Percentiles rank a stretch among this genome's conserved stretches.
These are phyloP conservation scores for Marsdenia floribunda DNA, from an alignment of 257 asterid genomes.

Conservation along the genomic window DNA sequence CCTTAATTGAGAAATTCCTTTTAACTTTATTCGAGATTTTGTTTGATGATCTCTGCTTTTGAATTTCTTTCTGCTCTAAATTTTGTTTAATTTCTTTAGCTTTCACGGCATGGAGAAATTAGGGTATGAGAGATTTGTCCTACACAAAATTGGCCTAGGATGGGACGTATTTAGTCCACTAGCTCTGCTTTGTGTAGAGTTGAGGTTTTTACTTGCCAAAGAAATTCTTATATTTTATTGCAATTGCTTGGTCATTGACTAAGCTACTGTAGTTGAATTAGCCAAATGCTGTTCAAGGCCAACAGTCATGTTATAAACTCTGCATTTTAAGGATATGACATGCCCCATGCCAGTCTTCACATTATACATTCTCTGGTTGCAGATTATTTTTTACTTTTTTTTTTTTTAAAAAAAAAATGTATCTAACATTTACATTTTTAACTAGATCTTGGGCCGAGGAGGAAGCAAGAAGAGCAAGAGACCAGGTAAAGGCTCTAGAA, in stretches of 20 bases:
- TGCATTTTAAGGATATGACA: neutral
- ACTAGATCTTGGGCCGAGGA: conserved; percentile 94
- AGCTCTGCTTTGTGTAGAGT: neutral
- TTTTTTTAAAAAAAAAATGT: neutral
- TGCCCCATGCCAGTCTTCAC: too few species aligned
- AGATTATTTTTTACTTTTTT: too few species aligned
- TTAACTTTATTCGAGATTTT: neutral
- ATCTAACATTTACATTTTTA: conserved; percentile 11
- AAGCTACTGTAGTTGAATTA: neutral
- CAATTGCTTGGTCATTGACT: neutral
- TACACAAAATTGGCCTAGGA: neutral
- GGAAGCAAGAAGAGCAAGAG: conserved; percentile 91
- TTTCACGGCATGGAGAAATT: neutral
- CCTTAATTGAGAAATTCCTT: neutral
- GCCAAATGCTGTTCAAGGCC: neutral
- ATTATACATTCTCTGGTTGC: neutral
- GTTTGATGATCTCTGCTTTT: neutral
- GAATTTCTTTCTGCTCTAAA: neutral
- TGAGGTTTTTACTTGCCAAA: neutral
- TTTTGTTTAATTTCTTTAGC: neutral
- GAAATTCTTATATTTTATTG: neutral
- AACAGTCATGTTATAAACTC: neutral
- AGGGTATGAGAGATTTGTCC: neutral
- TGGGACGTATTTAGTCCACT: neutral
- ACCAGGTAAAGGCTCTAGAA: conserved; percentile 81